Conservation (phyloP, 805 yeast species). For the Saccharomycopsis javanensis region DNA sequence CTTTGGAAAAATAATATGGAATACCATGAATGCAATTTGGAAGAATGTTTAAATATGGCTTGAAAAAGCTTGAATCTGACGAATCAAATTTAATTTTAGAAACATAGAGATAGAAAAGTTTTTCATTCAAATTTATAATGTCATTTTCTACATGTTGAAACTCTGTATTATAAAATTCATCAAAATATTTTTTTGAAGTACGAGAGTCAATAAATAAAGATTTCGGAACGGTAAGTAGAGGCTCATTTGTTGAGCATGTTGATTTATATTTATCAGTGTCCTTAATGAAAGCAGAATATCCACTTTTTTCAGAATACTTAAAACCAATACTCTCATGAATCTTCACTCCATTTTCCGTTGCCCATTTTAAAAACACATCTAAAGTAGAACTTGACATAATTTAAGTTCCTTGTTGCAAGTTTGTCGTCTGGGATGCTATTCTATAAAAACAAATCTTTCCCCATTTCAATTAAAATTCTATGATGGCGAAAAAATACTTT, state of each 20-base stretch:
- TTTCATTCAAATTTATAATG: slow-evolving; percentile 22
- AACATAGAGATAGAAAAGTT: slow-evolving; percentile 30
- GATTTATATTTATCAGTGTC: slow-evolving; percentile 23
- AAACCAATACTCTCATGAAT: slow-evolving; percentile 31
- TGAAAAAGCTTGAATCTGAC: slow-evolving; percentile 18
- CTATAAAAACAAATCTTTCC: too few relatives aligned
- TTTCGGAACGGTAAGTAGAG: slow-evolving; percentile 33
- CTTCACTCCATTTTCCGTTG: slow-evolving; percentile 29
- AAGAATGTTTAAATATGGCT: slow-evolving; percentile 39
- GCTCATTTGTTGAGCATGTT: slow-evolving; percentile 10
- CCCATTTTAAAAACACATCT: slow-evolving; percentile 26
- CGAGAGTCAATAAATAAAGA: slow-evolving; percentile 30
- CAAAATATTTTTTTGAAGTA: slow-evolving; percentile 27
- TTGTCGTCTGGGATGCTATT: too few relatives aligned
- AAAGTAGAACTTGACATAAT: not conserved
- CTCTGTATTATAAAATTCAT: not conserved
- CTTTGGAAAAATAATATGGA: slow-evolving; percentile 57
- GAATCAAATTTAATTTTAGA: slow-evolving; percentile 34
- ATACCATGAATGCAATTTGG: slow-evolving; percentile 39
- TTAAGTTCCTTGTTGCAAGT: too few relatives aligned
- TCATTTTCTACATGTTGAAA: slow-evolving; percentile 4
- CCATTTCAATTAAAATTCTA: too few relatives aligned
- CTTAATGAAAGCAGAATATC: slow-evolving; percentile 28
- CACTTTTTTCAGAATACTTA: slow-evolving; percentile 24
- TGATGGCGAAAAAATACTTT: too few relatives aligned